Base-by-base conservation (phyloP, 805 yeast species). In the Starmerella apicola region DNA sequence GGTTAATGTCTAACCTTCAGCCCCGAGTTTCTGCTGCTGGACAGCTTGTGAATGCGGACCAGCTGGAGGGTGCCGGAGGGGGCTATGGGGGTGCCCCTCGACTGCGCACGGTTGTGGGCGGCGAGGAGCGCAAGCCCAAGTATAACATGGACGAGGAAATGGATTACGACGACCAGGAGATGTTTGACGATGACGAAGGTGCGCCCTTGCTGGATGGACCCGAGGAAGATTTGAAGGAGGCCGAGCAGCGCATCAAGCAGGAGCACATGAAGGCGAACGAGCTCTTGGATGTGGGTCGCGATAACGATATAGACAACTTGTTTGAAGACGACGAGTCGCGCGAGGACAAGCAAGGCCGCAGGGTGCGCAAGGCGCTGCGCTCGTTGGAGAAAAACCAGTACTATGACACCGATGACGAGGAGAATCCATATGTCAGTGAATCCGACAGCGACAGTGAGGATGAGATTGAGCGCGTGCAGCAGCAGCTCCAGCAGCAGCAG, bases 101-200 rank as follows among this genome's bases (percentile, higher is more conserved):
- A 23, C 32, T 54, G 53, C 48, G 50, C 33, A 51, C 53, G 43
- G 60, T 41, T 40, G 62, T 45, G 60, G 71, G 56, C 54, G 72
- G 51, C 63, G 67, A 50, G 56, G 60, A 38, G 50, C 59, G 50
- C 51, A 59, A 28, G 57, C 60, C 28, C 61, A 53, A 32, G 50
- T 66, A 53, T 28, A 94, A 84, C 42, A 27, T 50, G 37, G 84
- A 81, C 48, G 96, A 86, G 49, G 96, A 85, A 55, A 64, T 91
- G 53, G 98, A 88, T 62, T 88, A 70, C 54, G 50, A 50, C 41
- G 51, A 48, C 35, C 96, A 91, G 51, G 97, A 91, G 58, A 96
- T 86, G 58, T 91, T 91, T 61, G 96, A 91, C 21, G 98, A 91
- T 60, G 98, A 91, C 59, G 98, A 91, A 63, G 98, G 88, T 58